Base-by-base conservation (phyloP, 2,329 filamentous ascomycete species). In the Talaromyces sp. region DNA sequence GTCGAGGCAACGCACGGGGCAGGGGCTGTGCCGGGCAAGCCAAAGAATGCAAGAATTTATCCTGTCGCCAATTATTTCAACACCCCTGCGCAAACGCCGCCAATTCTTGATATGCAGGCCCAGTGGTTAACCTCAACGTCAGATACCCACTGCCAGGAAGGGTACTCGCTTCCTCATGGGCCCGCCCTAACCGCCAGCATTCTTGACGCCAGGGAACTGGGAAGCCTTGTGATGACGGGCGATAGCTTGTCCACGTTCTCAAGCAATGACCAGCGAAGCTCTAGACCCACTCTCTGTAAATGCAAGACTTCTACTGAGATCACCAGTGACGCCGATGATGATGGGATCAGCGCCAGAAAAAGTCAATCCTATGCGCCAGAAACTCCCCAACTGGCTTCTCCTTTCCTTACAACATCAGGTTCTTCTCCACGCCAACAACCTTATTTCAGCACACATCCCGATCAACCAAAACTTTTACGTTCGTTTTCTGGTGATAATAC, bases 1-100 rank as follows among this genome's bases (percentile, higher is more conserved):
- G 60, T 63, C 52, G 65, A 65, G 52, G 61, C 63, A 27, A 62
- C 63, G 46, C 54, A 58, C 54, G 68, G 68, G 56, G 59, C 66
- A 48, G 66, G 58, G 58, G 68, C 62, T 56, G 66, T 67, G 63
- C 72, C 70, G 66, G 65, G 65, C 64, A 73, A 61, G 65, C 62
- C 68, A 64, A 66, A 69, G 73, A 75, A 75, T 75, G 73, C 68
- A 66, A 69, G 72, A 62, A 74, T 72, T 70, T 67, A 69, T 50
- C 71, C 68, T 59, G 67, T 56, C 64, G 63, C 73, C 62, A 75
- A 74, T 69, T 70, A 69, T 57, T 66, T 73, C 61, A 70, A 74
- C 55, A 71, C 71, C 61, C 71, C 67, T 17, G 66, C 67, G 52
- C 67, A 65, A 51, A 66, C 68, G 57, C 62, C 64, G 41, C 67